These are phyloP conservation scores for Amborella trichopoda DNA, from an alignment of 164 flowering plant species.

Conservation along the genomic window DNA sequence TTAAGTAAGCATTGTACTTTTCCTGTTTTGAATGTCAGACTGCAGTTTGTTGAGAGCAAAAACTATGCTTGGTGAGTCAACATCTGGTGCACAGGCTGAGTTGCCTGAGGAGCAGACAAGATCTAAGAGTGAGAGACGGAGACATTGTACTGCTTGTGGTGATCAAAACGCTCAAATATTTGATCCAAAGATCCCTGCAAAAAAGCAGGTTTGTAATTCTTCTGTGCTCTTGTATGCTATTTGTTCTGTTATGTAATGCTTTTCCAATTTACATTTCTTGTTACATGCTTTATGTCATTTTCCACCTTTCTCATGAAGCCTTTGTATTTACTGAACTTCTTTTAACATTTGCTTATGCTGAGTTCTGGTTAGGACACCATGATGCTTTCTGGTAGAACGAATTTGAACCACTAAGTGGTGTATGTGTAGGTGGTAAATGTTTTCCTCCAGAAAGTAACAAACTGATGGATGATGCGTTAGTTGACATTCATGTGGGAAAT, in stretches of 20 bases:
- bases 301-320: not conserved
- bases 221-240: not conserved
- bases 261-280: too few species aligned
- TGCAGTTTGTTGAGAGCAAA: constrained; percentile 28
- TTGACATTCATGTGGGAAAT: too few species aligned
- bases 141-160: constrained; percentile 25
- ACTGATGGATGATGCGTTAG: too few species aligned
- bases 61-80: constrained; percentile 33
- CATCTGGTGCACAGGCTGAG: constrained; percentile 20
- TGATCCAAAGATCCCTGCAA: constrained; percentile 54
- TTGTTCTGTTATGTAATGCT: too few species aligned
- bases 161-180: constrained; percentile 61
- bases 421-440: too few species aligned
- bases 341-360: too few species aligned
- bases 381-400: too few species aligned
- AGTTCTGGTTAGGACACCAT: too few species aligned
- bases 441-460: too few species aligned
- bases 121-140: constrained; percentile 67
- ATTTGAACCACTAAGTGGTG: too few species aligned
- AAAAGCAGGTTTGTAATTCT: constrained; percentile 42
- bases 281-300: not conserved
- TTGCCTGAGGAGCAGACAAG: constrained; percentile 26
- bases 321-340: not conserved
- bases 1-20: too few species aligned
- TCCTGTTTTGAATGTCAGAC: constrained; percentile 22